These are phyloP conservation scores for Macrophomina tecta DNA, from an alignment of 2,329 filamentous ascomycete genomes.

Conservation along the genomic window DNA sequence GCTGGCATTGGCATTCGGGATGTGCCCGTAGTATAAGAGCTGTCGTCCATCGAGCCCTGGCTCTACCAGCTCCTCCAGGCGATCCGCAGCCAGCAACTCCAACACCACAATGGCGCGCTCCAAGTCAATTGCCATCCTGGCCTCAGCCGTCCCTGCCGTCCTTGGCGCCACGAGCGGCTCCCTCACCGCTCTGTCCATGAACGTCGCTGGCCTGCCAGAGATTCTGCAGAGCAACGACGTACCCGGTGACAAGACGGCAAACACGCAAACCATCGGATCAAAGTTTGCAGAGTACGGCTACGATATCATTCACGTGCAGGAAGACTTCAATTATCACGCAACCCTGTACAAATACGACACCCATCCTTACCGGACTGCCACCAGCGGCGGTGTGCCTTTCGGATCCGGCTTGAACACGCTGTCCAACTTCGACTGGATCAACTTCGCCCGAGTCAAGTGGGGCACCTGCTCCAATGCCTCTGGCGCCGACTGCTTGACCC, in stretches of 20 bases:
- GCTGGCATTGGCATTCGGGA: slow-evolving; percentile 9
- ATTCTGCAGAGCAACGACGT: slow-evolving; percentile 66
- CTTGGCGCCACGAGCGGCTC: slow-evolving; percentile 35
- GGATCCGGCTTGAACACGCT: slow-evolving; percentile 70
- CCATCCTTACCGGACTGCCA: slow-evolving; percentile 66
- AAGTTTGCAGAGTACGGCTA: slow-evolving; percentile 63
- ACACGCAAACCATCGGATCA: slow-evolving; percentile 62
- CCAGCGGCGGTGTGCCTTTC: slow-evolving; percentile 68
- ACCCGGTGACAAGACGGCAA: slow-evolving; percentile 65
- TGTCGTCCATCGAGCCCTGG: not conserved
- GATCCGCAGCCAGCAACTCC: not conserved
- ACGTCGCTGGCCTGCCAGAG: slow-evolving; percentile 65
- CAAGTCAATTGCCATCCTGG: slow-evolving; percentile 11
- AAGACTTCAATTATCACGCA: slow-evolving; percentile 73
- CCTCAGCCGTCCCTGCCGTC: slow-evolving; percentile 14
- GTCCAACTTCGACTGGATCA: slow-evolving; percentile 63
- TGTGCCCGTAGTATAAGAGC: slow-evolving; percentile 4
- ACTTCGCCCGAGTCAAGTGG: slow-evolving; percentile 66
- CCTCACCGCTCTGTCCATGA: slow-evolving; percentile 63
- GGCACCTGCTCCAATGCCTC: slow-evolving; percentile 60
- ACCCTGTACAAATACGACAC: slow-evolving; percentile 66
- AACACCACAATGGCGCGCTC: slow-evolving; percentile 7
- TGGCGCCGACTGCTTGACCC: slow-evolving; percentile 67
- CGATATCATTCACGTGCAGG: slow-evolving; percentile 67
- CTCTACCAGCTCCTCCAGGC: not conserved